Conservation (phyloP, 495 filamentous ascomycete species). For the Podospora australis region DNA sequence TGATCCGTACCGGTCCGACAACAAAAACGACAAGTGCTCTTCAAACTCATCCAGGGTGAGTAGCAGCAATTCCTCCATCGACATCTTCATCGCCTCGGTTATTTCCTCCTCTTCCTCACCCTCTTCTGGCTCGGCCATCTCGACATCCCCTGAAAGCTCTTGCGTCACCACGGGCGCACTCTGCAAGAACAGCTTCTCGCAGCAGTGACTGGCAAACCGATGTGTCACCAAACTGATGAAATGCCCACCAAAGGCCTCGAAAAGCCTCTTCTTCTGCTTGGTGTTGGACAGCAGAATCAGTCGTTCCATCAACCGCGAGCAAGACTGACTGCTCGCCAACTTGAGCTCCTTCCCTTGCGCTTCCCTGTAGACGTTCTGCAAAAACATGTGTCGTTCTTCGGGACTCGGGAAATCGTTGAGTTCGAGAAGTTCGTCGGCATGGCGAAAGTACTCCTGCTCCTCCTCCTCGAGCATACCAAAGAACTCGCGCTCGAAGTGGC, state of each 20-base stretch:
- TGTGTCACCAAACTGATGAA: conserved; percentile 87
- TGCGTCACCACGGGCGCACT: conserved; percentile 70
- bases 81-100: conserved; percentile 26
- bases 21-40: conserved; percentile 70
- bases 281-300: conserved; percentile 75
- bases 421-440: conserved; percentile 82
- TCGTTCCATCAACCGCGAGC: conserved; percentile 86
- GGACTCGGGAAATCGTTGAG: conserved; percentile 71
- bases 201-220: conserved; percentile 93
- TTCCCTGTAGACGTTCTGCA: conserved; percentile 79
- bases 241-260: conserved; percentile 77
- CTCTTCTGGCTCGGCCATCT: conserved; percentile 22
- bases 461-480: conserved; percentile 84
- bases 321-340: conserved; percentile 89
- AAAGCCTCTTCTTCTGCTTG: conserved; percentile 76
- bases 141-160: conserved; percentile 49
- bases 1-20: conserved; percentile 85
- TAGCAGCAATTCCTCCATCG: conserved; percentile 82
- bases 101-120: conserved; percentile 35
- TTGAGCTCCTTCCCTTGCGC: conserved; percentile 90
- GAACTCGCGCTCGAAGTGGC: conserved; percentile 57
- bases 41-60: conserved; percentile 75
- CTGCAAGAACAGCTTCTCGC: conserved; percentile 83
- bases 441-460: conserved; percentile 91
- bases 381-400: conserved; percentile 73